Evolutionary conservation across 257 asterid species (phyloP).

Genomic region (Primulina eburnea): DNA sequence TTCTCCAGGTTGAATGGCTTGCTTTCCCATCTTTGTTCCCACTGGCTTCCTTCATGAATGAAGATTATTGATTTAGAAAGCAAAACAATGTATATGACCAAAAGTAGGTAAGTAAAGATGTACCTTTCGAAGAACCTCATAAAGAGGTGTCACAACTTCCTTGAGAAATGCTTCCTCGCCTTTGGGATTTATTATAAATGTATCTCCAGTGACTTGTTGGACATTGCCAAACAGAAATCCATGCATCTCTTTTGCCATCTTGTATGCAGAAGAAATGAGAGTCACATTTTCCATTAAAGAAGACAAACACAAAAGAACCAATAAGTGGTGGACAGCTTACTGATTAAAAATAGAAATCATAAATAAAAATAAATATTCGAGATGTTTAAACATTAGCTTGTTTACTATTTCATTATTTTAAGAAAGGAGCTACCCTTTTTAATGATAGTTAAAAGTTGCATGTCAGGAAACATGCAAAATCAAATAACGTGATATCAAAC

Average conservation of each 20-base stretch:
- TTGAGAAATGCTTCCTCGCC: conserved; percentile 73
- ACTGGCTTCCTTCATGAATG: conserved; percentile 77
- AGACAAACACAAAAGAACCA: conserved; percentile 1
- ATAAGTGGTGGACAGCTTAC: conserved; percentile 10
- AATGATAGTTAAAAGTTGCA: not conserved
- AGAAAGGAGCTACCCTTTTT: not conserved
- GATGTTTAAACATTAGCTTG: not conserved
- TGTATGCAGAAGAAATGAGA: conserved; percentile 22
- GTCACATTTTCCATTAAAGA: conserved; percentile 23
- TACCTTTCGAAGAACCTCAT: conserved; percentile 80
- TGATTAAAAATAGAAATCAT: conserved; percentile 1
- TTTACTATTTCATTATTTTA: not conserved
- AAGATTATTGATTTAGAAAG: conserved; percentile 35
- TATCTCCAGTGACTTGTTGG: conserved; percentile 61
- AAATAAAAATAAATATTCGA: not conserved
- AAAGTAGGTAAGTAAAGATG: conserved; percentile 10
- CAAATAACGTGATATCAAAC: conserved; percentile 1
- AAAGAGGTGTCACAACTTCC: conserved; percentile 87
- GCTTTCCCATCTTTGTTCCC: conserved; percentile 83
- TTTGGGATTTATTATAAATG: conserved; percentile 48
- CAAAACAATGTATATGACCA: conserved; percentile 17
- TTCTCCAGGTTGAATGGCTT: conserved; percentile 97
- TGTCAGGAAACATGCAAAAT: conserved; percentile 1
- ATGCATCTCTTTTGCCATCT: conserved; percentile 88
- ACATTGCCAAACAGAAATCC: conserved; percentile 62